Conservation (phyloP, 768 basidiomycete species). For the Pleurotus cornucopiae region DNA sequence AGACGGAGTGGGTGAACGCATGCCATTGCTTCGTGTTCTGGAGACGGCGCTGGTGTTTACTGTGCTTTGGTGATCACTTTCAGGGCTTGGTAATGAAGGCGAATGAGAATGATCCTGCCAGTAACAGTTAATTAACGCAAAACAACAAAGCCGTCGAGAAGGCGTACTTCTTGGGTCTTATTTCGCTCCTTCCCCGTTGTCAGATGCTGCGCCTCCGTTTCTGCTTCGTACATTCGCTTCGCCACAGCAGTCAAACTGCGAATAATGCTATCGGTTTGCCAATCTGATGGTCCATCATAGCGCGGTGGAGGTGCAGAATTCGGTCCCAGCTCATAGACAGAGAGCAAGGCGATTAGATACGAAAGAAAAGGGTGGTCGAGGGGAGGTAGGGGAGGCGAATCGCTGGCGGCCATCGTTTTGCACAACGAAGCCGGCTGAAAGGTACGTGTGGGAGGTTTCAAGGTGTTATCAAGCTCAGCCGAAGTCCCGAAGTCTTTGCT, state of each 20-base stretch:
- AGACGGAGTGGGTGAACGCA: constrained; percentile 12
- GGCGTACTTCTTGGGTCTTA: constrained; percentile 6
- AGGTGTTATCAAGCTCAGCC: background rate
- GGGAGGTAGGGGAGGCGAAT: background rate
- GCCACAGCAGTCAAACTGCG: constrained; percentile 47
- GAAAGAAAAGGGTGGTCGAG: constrained; percentile 20
- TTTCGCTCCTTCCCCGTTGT: constrained; percentile 28
- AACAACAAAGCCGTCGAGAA: background rate
- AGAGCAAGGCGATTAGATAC: constrained; percentile 55
- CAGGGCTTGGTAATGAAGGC: background rate
- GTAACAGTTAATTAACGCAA: background rate
- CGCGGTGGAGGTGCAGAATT: constrained; percentile 44
- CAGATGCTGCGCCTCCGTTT: constrained; percentile 37
- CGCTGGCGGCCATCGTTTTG: constrained; percentile 2
- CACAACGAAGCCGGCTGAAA: constrained; percentile 1
- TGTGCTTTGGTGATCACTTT: background rate
- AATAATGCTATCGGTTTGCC: constrained; percentile 56
- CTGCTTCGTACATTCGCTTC: constrained; percentile 53
- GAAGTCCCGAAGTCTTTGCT: background rate
- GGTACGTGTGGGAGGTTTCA: constrained; percentile 1
- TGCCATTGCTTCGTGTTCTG: constrained; percentile 12
- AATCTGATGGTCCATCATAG: constrained; percentile 51
- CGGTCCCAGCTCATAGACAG: constrained; percentile 55
- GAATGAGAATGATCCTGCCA: background rate
- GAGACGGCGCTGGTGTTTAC: background rate